Conservation (phyloP, 2,329 filamentous ascomycete genomes). For the Elsinoe fawcettii region DNA sequence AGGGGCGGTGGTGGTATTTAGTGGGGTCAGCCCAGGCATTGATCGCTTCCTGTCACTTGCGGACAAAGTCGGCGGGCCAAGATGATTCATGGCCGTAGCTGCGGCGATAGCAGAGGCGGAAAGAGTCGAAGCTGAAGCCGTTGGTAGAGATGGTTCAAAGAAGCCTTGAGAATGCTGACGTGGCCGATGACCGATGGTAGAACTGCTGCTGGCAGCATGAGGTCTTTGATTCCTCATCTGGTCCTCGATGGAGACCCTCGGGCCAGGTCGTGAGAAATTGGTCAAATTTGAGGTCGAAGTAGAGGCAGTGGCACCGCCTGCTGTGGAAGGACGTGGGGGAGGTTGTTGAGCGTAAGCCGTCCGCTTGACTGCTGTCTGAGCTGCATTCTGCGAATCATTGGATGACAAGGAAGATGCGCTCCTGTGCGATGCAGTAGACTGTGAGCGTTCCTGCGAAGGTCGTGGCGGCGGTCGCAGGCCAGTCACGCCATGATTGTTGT, state of each 20-base stretch:
- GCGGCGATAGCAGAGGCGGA: conserved; percentile 71
- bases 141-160: conserved; percentile 65
- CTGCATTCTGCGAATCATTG: conserved; percentile 34
- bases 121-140: conserved; percentile 32
- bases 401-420: conserved; percentile 31
- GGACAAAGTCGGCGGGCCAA: conserved; percentile 24
- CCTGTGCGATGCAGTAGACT: conserved; percentile 29
- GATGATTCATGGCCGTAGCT: conserved; percentile 61
- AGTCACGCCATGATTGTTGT: conserved; percentile 6
- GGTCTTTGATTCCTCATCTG: conserved; percentile 25
- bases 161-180: conserved; percentile 67
- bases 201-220: conserved; percentile 22
- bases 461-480: conserved; percentile 13
- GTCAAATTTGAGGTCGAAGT: conserved; percentile 28
- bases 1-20: conserved; percentile 26
- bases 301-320: conserved; percentile 26
- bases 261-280: conserved; percentile 28
- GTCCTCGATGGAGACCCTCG: conserved; percentile 29
- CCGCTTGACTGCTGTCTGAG: conserved; percentile 27
- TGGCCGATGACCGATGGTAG: conserved; percentile 45
- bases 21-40: conserved; percentile 59
- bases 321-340: conserved; percentile 27
- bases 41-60: conserved; percentile 55
- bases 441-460: conserved; percentile 22
- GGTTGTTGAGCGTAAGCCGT: conserved; percentile 32